These are phyloP conservation scores for Astragalus glycyphyllos DNA, from an alignment of 306 rosid genomes.

Conservation along the genomic window DNA sequence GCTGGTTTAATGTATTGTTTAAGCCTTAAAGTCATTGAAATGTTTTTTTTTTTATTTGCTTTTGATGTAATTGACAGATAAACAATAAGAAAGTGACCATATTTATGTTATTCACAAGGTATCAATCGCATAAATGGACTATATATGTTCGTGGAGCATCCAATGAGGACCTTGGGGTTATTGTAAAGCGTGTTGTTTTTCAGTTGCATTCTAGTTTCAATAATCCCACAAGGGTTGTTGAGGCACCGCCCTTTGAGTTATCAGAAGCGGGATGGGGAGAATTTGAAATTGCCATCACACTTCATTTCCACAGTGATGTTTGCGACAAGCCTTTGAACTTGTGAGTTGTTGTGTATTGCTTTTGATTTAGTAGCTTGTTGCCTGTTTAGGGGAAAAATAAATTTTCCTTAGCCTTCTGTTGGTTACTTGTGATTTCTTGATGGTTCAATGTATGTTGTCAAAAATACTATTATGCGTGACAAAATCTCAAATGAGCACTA, in stretches of 20 bases:
- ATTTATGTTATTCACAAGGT: slow-evolving; percentile 53
- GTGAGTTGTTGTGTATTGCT: slow-evolving; percentile 56
- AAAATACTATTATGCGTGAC: slow-evolving; percentile 31
- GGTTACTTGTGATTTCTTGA: slow-evolving; percentile 33
- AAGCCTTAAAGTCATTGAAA: slow-evolving; percentile 31
- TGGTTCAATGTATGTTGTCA: slow-evolving; percentile 24
- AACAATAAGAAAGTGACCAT: slow-evolving; percentile 24
- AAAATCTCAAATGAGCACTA: background rate
- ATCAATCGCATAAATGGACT: slow-evolving; percentile 84
- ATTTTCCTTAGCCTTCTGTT: slow-evolving; percentile 22
- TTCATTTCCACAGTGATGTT: slow-evolving; percentile 72
- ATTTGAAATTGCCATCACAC: slow-evolving; percentile 75
- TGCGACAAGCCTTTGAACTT: slow-evolving; percentile 78
- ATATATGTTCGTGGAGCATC: slow-evolving; percentile 80
- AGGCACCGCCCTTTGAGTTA: slow-evolving; percentile 79
- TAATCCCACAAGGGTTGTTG: slow-evolving; percentile 74
- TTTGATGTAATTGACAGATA: background rate
- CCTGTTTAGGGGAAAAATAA: background rate
- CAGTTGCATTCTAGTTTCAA: slow-evolving; percentile 89
- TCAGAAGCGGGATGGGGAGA: slow-evolving; percentile 92
- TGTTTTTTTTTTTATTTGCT: background rate
- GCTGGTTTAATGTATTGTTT: slow-evolving; percentile 32
- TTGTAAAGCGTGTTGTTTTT: slow-evolving; percentile 72
- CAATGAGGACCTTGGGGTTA: slow-evolving; percentile 74
- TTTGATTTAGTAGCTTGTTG: slow-evolving; percentile 41